Base-by-base conservation (phyloP, 805 yeast genomes). In the Ogataea paraovalis region DNA sequence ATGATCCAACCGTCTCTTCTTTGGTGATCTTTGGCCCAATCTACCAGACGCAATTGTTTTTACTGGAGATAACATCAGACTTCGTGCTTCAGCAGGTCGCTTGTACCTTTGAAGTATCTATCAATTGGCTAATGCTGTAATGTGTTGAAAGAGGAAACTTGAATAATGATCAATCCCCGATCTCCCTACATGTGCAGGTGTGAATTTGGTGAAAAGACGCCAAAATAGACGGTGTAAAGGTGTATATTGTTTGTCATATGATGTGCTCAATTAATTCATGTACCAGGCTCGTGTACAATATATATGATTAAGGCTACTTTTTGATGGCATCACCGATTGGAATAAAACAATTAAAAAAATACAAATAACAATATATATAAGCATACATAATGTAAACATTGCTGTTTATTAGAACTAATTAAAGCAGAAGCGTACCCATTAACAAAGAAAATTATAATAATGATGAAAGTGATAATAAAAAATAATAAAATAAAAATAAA, bases 1-100 rank as follows among this genome's bases (percentile, higher is more conserved):
- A 7, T n/a, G 20, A 37, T 52, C 56, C 3, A 65, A 42, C n/a
- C 60, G 48, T 13, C 74, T 73, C 47, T 70, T 70, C 8, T 62
- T 59, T 1, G 78, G 72, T 13, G 69, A 69, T 20, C 53, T 57
- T 32, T 53, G 41, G 3, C 64, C 64, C 25, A 40, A 28, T 39
- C 58, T 44, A 20, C 58, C 58, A 10, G 53, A 51, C 25, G 48
- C 47, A 3, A 52, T 34, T 3, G 38, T 8, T 14, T 41, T 45
- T 8, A 14, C 13, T 18, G 44, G 41, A 9, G 51, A 44, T 12
- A 28, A 23, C 45, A 41, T 40, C 12, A 18, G 16, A 7, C 10
- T 7, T 25, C 10, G 10, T 25, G 28, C 10, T 7, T 25, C 28
- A n/a, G n/a, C n/a, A n/a, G n/a, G n/a, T n/a, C n/a, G n/a, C n/a